Base-by-base conservation (phyloP, 306 rosid species). In the Heteromeles arbutifolia region DNA sequence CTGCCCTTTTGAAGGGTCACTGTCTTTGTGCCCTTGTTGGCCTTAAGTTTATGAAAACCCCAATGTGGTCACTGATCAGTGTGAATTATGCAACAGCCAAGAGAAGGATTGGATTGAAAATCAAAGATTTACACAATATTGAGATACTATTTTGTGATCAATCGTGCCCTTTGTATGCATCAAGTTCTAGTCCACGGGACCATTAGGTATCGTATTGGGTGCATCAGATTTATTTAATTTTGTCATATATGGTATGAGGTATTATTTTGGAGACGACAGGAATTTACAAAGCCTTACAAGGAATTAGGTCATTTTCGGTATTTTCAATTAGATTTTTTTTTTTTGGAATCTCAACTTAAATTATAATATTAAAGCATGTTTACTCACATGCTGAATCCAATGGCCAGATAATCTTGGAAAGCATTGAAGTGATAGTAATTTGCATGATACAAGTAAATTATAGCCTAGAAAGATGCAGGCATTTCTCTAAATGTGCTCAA, bases 1-100 rank as follows among this genome's bases (percentile, higher is more conserved):
- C 77, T 78, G 82, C 84, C 78, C 81, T 79, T 74, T 79, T 83
- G 88, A 92, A 79, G 85, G 43, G 88, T 88, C 93, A 76, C 74
- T 85, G 73, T 86, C 87, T 59, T 64, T 76, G 70, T 73, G 81
- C 67, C 80, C 78, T 68, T 77, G 80, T 68, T 77, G 80, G 34
- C 79, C 43, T 59, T 70, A 53, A 37, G 10, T 59, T 71, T 70
- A 24, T 19, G 10, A 26, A 26, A 64, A 12, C 25, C 75, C 29
- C 57, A 34, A 70, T 82, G 85, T 80, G 89, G 77, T 83, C 87
- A 85, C 41, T 37, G 41, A 37, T 50, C 6, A 10, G 26, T 69
- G 17, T 19, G 8, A 48, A 17, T 44, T 1, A 70, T 31, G 31
- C 21, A 28, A 11, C 29, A 70, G 28, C 29, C 59, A 70, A 70